These are phyloP conservation scores for Barbatosphaeria neglecta DNA, from an alignment of 495 filamentous ascomycete genomes.

Conservation along the genomic window DNA sequence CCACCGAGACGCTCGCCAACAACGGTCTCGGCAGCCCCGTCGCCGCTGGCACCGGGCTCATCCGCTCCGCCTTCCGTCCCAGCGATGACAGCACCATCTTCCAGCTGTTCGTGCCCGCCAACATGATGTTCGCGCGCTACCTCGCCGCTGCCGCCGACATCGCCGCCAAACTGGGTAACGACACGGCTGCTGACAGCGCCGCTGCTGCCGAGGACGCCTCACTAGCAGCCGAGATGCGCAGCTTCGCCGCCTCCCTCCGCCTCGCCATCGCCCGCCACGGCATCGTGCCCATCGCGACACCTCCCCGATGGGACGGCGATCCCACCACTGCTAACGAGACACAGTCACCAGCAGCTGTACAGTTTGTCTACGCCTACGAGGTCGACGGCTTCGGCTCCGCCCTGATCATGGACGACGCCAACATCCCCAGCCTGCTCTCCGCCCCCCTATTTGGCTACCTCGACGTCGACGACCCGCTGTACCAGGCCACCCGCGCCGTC, in stretches of 20 bases:
- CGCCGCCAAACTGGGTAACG: slow-evolving; percentile 26
- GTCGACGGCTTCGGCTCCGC: slow-evolving; percentile 45
- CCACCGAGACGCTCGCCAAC: slow-evolving; percentile 51
- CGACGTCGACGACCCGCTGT: slow-evolving; percentile 27
- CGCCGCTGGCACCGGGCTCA: slow-evolving; percentile 43
- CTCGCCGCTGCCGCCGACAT: slow-evolving; percentile 37
- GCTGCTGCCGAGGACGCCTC: not conserved
- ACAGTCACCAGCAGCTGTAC: not conserved
- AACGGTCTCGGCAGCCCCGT: slow-evolving; percentile 47
- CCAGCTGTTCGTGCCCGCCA: slow-evolving; percentile 50
- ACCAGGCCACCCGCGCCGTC: slow-evolving; percentile 39
- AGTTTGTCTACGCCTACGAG: slow-evolving; percentile 47
- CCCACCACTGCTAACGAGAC: too few species aligned
- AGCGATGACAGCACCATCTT: slow-evolving; percentile 49
- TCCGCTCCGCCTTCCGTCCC: slow-evolving; percentile 52
- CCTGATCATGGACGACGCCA: slow-evolving; percentile 52
- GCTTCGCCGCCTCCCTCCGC: slow-evolving; percentile 32
- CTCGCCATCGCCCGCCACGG: slow-evolving; percentile 39
- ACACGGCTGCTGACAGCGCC: not conserved
- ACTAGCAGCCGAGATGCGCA: slow-evolving; percentile 36
- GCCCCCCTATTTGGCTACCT: slow-evolving; percentile 43
- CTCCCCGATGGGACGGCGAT: too few species aligned
- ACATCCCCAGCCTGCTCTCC: slow-evolving; percentile 45
- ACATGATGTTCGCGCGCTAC: slow-evolving; percentile 57
- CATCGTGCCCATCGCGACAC: too few species aligned